Percentiles rank a stretch among this genome's conserved stretches.
These are phyloP conservation scores for Strobilomyces confusus DNA, from an alignment of 768 basidiomycete species.

Conservation along the genomic window DNA sequence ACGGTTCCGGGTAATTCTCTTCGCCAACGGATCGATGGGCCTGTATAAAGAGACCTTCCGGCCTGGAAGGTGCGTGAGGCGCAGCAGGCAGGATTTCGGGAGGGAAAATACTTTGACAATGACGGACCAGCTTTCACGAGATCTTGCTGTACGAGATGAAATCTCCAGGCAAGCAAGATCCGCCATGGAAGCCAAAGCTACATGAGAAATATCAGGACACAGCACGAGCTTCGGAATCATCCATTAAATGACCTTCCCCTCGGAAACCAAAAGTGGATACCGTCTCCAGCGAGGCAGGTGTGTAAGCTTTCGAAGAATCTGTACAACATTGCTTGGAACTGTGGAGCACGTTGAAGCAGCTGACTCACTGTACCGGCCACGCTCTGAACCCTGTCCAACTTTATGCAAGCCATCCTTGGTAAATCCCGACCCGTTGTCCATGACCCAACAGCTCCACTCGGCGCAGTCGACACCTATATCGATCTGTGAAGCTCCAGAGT, in stretches of 20 bases:
- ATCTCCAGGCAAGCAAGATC: slow-evolving; percentile 81
- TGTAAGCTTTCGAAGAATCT: slow-evolving; percentile 76
- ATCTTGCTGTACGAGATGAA: slow-evolving; percentile 63
- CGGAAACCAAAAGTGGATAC: slow-evolving; percentile 82
- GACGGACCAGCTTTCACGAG: slow-evolving; percentile 67
- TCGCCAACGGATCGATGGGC: slow-evolving; percentile 72
- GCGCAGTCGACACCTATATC: slow-evolving; percentile 70
- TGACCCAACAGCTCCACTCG: slow-evolving; percentile 81
- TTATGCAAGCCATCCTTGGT: slow-evolving; percentile 50
- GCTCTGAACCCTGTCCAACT: slow-evolving; percentile 49
- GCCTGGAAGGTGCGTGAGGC: slow-evolving; percentile 40
- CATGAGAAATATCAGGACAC: slow-evolving; percentile 5
- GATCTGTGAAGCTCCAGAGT: slow-evolving; percentile 68
- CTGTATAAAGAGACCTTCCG: slow-evolving; percentile 62
- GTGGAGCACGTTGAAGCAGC: neutral
- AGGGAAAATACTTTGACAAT: slow-evolving; percentile 62
- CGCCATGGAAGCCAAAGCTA: slow-evolving; percentile 82
- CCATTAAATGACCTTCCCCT: slow-evolving; percentile 69
- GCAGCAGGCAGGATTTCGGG: neutral
- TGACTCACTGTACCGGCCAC: slow-evolving; percentile 67
- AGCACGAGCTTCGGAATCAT: slow-evolving; percentile 1
- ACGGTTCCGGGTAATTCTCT: slow-evolving; percentile 73
- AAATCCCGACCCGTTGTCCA: slow-evolving; percentile 83
- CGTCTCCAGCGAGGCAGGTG: slow-evolving; percentile 44
- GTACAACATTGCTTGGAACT: slow-evolving; percentile 1